Conservation (phyloP, 1,284 basidiomycete genomes). For the Tilletia walkeri region DNA sequence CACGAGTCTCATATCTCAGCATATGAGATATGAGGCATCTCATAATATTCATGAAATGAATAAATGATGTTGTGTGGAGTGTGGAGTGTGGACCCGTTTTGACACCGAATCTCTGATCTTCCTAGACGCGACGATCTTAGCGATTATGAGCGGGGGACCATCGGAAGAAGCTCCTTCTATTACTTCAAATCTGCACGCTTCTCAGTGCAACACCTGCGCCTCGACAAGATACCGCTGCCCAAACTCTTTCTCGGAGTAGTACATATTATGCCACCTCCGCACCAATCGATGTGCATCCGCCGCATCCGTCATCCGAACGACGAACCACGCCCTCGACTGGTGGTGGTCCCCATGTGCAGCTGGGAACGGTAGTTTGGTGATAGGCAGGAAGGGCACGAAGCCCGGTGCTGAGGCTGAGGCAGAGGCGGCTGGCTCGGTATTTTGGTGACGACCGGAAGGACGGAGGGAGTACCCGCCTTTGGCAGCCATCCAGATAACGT, state of each 20-base stretch:
- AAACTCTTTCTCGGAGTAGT: constrained; percentile 1
- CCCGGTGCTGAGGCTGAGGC: no score
- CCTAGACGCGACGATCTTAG: no score
- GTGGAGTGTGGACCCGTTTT: no score
- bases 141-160: no score
- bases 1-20: no score
- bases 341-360: background rate
- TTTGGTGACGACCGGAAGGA: background rate
- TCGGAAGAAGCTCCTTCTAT: no score
- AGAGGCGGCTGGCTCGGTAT: no score
- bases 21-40: no score
- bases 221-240: background rate
- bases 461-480: background rate
- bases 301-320: constrained; percentile 9
- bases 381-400: constrained; percentile 9
- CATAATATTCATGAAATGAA: no score
- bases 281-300: constrained; percentile 9
- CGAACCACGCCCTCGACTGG: background rate
- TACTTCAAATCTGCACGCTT: background rate
- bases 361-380: constrained; percentile 9
- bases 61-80: no score
- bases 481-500: background rate
- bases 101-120: no score
- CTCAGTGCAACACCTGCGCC: constrained; percentile 5
- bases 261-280: constrained; percentile 5